A percentile compares a stretch with the other conserved stretches of the same genome.
These are phyloP conservation scores for Mucor plumbeus DNA, from an alignment of 371 early-diverging fungal genomes.

Conservation along the genomic window DNA sequence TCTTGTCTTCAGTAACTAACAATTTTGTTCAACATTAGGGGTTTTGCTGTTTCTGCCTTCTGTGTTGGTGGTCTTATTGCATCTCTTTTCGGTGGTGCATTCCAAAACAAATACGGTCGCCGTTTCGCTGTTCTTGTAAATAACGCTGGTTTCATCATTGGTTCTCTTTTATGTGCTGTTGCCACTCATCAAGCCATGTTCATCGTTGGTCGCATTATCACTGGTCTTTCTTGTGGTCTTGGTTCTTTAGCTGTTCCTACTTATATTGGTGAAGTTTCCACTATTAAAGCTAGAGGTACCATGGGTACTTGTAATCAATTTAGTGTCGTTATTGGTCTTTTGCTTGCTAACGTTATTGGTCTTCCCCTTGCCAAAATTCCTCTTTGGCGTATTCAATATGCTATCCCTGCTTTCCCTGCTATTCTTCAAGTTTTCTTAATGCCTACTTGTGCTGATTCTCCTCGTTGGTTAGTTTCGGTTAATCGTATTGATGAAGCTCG, in stretches of 20 bases:
- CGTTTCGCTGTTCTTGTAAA: conserved; percentile 61
- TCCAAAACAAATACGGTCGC: conserved; percentile 67
- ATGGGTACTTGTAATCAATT: conserved; percentile 46
- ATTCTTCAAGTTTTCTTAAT: conserved; percentile 70
- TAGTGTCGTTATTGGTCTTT: conserved; percentile 71
- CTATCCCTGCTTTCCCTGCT: conserved; percentile 68
- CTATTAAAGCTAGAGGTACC: conserved; percentile 69
- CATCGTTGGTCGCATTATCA: conserved; percentile 75
- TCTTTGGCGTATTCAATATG: conserved; percentile 70
- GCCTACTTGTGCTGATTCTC: conserved; percentile 76
- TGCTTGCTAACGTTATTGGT: conserved; percentile 66
- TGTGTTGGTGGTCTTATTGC: conserved; percentile 77
- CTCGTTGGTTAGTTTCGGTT: conserved; percentile 70
- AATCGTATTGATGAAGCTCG: conserved; percentile 60
- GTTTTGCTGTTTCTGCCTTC: conserved; percentile 66
- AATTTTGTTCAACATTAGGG: conserved; percentile 15
- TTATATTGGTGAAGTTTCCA: conserved; percentile 84
- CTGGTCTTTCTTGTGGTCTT: conserved; percentile 82
- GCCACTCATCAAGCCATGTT: conserved; percentile 63
- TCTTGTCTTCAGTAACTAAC: too few relatives aligned
- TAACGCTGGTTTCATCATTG: conserved; percentile 64
- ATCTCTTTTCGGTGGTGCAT: conserved; percentile 61
- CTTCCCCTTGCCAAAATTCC: conserved; percentile 64
- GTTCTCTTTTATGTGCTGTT: conserved; percentile 62
- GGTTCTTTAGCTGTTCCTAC: conserved; percentile 78